Evolutionary conservation across 805 yeast species (phyloP).

Genomic region (Metschnikowia lochheadii): DNA sequence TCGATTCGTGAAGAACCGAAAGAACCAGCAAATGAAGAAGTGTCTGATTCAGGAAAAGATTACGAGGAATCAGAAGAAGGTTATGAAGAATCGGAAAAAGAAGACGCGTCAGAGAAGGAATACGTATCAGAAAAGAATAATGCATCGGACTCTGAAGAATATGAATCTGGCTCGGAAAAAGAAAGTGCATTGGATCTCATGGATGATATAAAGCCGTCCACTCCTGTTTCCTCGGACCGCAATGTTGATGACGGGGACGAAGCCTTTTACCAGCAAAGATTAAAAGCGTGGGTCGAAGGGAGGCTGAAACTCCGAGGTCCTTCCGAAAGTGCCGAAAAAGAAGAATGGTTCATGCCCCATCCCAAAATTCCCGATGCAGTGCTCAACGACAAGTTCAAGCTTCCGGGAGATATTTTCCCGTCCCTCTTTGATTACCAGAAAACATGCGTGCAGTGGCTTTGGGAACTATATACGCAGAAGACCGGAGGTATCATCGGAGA

Average conservation of each 20-base stretch:
- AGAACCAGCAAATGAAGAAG: background rate
- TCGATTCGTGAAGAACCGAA: background rate
- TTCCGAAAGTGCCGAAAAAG: background rate
- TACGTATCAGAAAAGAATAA: background rate
- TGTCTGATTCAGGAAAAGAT: background rate
- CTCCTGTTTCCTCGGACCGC: conserved; percentile 13
- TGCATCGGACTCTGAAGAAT: background rate
- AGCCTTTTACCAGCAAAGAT: conserved; percentile 51
- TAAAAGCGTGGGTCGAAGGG: conserved; percentile 54
- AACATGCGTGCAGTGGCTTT: conserved; percentile 96
- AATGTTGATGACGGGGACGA: conserved; percentile 84
- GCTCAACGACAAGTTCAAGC: conserved; percentile 60
- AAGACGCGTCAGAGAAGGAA: background rate
- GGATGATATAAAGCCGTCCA: background rate
- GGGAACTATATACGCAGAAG: conserved; percentile 84
- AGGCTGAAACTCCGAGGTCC: conserved; percentile 43
- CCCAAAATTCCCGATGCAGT: conserved; percentile 74
- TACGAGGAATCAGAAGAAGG: background rate
- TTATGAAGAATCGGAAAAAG: background rate
- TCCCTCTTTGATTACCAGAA: conserved; percentile 88
- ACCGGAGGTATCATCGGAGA: conserved; percentile 97
- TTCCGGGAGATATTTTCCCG: conserved; percentile 90
- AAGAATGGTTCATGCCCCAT: conserved; percentile 73
- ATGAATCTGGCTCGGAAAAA: background rate
- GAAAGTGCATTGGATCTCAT: background rate